phyloP scores from a whole-genome alignment of 225 moss, liverwort and hornwort genomes.

The Asterella californica region DNA sequence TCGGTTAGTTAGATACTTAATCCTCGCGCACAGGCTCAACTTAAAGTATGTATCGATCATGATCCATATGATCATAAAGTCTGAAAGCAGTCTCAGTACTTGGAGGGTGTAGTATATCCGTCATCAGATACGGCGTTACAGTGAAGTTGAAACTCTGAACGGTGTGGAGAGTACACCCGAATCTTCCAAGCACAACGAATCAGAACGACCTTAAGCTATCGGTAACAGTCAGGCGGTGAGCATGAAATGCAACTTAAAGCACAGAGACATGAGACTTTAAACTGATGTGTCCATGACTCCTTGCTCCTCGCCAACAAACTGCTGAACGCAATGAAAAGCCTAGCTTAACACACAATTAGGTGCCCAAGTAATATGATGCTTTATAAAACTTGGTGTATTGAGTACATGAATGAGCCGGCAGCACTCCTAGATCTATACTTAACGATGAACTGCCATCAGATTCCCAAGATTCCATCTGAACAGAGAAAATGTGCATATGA shows the following conservation, averaged over 20 bases:
- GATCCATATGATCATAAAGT: background rate
- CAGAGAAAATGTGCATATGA: no score
- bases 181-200: background rate
- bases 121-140: background rate
- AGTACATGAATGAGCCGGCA: background rate
- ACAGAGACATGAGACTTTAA: background rate
- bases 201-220: no score
- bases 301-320: background rate
- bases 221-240: no score
- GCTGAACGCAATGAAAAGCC: no score
- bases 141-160: background rate
- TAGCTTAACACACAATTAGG: no score
- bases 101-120: background rate
- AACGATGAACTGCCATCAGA: no score
- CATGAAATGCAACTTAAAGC: background rate
- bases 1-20: background rate
- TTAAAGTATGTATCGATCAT: background rate
- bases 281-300: background rate
- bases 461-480: no score
- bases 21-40: background rate
- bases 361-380: no score
- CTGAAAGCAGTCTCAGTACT: background rate
- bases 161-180: background rate
- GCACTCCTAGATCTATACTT: no score
- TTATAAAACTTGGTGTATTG: background rate